These are phyloP conservation scores for Gossypium herbaceum DNA, from an alignment of 345 rosid species.

Conservation along the genomic window DNA sequence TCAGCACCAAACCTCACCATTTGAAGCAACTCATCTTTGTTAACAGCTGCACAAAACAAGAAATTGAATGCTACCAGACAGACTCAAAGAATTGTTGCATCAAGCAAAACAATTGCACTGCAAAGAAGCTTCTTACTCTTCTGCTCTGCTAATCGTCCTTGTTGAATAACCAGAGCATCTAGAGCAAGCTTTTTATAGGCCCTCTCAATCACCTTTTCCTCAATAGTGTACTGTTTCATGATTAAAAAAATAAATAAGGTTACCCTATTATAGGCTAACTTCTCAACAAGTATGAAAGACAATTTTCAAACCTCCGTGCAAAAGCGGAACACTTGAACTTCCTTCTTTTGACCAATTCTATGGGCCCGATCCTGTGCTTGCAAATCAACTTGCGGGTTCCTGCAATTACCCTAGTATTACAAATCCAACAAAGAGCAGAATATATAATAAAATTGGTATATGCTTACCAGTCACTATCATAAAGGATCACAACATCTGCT, in stretches of 20 bases:
- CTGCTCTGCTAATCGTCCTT: constrained; percentile 97
- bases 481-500: constrained; percentile 97
- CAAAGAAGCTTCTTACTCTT: constrained; percentile 53
- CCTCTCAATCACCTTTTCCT: constrained; percentile 94
- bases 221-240: constrained; percentile 83
- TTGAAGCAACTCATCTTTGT: constrained; percentile 98
- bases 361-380: constrained; percentile 99
- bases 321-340: constrained; percentile 98
- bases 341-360: constrained; percentile 98
- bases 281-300: constrained; percentile 11
- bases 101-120: constrained; percentile 7
- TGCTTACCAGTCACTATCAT: constrained; percentile 96
- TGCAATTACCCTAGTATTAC: constrained; percentile 35
- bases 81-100: neutral
- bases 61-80: neutral
- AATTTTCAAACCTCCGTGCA: constrained; percentile 76
- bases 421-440: constrained; percentile 13
- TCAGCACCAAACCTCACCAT: constrained; percentile 99
- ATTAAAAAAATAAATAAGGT: constrained; percentile 17
- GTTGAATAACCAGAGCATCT: constrained; percentile 97
- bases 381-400: constrained; percentile 99
- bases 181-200: constrained; percentile 98
- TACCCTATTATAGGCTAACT: neutral
- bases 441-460: constrained; percentile 7
- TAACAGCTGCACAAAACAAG: constrained; percentile 61